A percentile compares a stretch with the other conserved stretches of the same genome.
Evolutionary conservation across 2,329 filamentous ascomycete species (phyloP).

Genomic region (Cytospora piceae): DNA sequence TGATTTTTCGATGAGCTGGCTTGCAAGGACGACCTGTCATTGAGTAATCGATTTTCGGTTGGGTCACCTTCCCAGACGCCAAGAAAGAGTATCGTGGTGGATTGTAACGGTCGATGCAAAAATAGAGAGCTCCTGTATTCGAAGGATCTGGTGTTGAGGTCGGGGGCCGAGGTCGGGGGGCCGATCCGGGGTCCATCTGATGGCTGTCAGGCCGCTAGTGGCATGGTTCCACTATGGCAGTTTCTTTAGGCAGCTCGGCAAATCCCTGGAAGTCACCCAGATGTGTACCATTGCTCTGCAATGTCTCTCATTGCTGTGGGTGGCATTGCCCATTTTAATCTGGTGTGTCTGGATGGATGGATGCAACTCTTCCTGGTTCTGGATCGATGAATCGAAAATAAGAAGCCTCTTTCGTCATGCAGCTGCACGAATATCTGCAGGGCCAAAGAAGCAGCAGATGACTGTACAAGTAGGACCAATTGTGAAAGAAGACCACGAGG

Average conservation of each 20-base stretch:
- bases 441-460: not conserved
- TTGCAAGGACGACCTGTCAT: not conserved
- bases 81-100: not conserved
- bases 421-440: not conserved
- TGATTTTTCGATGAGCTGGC: not conserved
- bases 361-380: not conserved
- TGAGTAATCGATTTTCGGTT: not conserved
- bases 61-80: not conserved
- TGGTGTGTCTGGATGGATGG: too few species aligned
- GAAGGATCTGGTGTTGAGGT: slow-evolving; percentile 1
- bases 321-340: too few species aligned
- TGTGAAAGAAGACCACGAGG: slow-evolving; percentile 4
- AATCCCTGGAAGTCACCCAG: not conserved
- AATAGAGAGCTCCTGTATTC: slow-evolving; percentile 7
- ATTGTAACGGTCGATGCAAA: slow-evolving; percentile 6
- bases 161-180: not conserved
- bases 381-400: not conserved
- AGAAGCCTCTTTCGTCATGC: slow-evolving; percentile 20
- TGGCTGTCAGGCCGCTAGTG: too few species aligned
- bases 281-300: not conserved
- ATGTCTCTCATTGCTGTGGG: too few species aligned
- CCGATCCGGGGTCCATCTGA: not conserved
- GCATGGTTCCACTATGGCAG: not conserved
- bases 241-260: not conserved
- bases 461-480: not conserved